Base-by-base conservation (phyloP, 441 rosid species). In the Pelargonium myrrhifolium region DNA sequence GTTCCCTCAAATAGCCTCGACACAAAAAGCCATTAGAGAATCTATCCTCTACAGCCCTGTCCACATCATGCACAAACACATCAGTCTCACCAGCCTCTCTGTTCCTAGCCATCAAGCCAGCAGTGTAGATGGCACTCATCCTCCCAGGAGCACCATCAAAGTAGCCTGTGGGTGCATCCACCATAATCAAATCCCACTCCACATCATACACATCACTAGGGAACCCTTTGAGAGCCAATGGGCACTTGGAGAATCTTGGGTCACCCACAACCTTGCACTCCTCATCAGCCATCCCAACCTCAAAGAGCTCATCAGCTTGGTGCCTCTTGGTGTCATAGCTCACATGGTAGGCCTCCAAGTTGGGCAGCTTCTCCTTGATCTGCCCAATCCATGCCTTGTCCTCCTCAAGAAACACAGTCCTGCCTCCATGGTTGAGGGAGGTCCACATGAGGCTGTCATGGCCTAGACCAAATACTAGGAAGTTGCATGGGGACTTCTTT, bases 391-490 rank as follows among this genome's bases (percentile, higher is more conserved):
- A 93, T 0, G 89, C 77, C 68, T 85, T 84, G 56, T 93, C 97
- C 77, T 93, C 97, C 70, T 93, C 97, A 0, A 91, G 81, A 72
- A 93, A 93, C 1, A 91, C 68, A 0, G 97, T 93, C 22, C 86
- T 64, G 49, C 99, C 97, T 4, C 99, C 97, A n/a, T 83, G 72
- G 82, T 93, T 93, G 43, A 93, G 95, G 9, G 93, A 66, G 71
- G 80, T 87, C 97, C 97, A 93, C 99, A 91, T 88, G 42, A 91
- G 85, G 70, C 97, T 91, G 69, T 93, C 96, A 39, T 91, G 97
- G 49, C 99, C 96, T 12, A 93, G 80, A 31, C 99, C 97, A 28
- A 93, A 93, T 47, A 90, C 95, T 64, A 93, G 80, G 85, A 93
- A 91, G 69, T 90, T 89, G 78, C 99, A 93, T 0, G 97, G 97